These are phyloP conservation scores for Entophlyctis luteolus DNA, from an alignment of 192 early-diverging fungal species.

Conservation along the genomic window DNA sequence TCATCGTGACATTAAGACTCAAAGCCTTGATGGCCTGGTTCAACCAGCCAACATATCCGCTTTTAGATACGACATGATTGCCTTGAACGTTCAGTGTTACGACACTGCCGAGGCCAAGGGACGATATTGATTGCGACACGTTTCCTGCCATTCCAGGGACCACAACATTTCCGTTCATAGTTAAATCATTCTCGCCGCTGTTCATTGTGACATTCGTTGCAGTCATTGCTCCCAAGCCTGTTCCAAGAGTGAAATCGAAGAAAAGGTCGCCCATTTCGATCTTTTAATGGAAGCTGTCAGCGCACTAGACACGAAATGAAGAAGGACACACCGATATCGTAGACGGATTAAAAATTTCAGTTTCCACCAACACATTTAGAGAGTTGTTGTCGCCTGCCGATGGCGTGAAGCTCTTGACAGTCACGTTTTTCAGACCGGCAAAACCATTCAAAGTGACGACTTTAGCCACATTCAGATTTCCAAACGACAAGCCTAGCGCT, in stretches of 20 bases:
- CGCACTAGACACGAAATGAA: no score
- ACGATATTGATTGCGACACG: background rate
- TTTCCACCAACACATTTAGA: background rate
- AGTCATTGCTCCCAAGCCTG: background rate
- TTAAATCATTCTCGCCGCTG: background rate
- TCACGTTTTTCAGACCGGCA: background rate
- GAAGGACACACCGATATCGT: background rate
- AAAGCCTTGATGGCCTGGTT: slow-evolving; percentile 6
- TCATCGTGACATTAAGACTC: background rate
- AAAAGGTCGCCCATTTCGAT: slow-evolving; percentile 3
- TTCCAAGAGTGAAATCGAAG: slow-evolving; percentile 10
- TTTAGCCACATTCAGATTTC: slow-evolving; percentile 16
- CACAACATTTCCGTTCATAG: background rate
- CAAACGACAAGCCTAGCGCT: slow-evolving; percentile 31
- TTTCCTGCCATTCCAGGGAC: background rate
- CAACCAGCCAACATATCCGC: background rate
- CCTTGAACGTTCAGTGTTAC: background rate
- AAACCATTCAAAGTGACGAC: slow-evolving; percentile 13
- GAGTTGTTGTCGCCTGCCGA: background rate
- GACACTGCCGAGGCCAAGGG: background rate
- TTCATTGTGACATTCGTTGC: background rate
- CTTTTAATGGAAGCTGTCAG: no score
- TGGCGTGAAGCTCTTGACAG: slow-evolving; percentile 8
- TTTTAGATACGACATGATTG: background rate
- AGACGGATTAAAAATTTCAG: background rate